Evolutionary conservation across 75 land plant genomes (phyloP), one percentile per base, ranked within the genome.

Genomic region (Selaginella moellendorffii): DNA sequence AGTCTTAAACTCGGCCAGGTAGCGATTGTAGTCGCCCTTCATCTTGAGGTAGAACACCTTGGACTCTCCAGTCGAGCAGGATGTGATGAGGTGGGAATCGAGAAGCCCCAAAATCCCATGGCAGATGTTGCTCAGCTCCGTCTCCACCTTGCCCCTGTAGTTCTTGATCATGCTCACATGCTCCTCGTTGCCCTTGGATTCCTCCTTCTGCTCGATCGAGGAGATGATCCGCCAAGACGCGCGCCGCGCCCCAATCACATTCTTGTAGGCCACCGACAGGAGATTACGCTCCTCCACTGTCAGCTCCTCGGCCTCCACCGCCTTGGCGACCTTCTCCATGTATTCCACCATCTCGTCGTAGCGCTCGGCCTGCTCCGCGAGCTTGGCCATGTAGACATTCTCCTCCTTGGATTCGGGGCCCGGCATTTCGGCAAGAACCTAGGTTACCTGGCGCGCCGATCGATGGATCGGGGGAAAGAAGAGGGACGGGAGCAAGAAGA

Each of bases 41-140:
- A 82, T 82, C 79, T 82, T 82, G n/a, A 79, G 63, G 56, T 80
- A 82, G 31, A 82, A 82, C 0, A 82, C 84, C 74, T 76, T 82
- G 23, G 80, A 74, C 24, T 82, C 85, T 1, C 75, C 80, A 0
- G 80, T 29, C 2, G 69, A 29, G 12, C 80, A 79, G 2, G 80
- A 60, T 1, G 84, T 77, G 30, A 83, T 68, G 52, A 77, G 70
- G 28, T 72, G 63, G 2, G 72, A 29, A 28, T 83, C 85, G 25
- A 83, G 74, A 0, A 83, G 70, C 65, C 64, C 56, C 53, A 83
- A 56, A 63, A 83, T 83, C 19, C 80, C 77, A 53, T 81, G 79
- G 52, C 83, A 83, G 66, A 83, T 80, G 52, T 30, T 53, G 63
- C 65, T 69, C 21, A 83, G 74, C 75, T 80, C 85, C 20, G 60